These are phyloP conservation scores for Chytriomyces sp. DNA, from an alignment of 192 early-diverging fungal species.

Conservation along the genomic window DNA sequence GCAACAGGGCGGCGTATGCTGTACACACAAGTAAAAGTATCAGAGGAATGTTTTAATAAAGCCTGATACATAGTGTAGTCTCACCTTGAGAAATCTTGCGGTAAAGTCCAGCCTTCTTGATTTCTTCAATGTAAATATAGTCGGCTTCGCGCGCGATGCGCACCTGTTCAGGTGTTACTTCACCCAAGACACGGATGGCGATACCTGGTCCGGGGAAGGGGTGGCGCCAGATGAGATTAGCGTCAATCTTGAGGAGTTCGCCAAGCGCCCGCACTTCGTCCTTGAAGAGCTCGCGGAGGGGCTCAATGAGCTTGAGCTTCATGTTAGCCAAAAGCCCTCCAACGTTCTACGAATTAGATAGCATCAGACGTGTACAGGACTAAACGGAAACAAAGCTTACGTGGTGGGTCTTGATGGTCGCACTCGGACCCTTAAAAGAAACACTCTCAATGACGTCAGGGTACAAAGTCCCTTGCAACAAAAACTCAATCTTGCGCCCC, in stretches of 20 bases:
- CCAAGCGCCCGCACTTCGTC: constrained; percentile 98
- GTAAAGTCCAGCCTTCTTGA: constrained; percentile 96
- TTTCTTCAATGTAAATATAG: constrained; percentile 98
- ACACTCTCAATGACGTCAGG: constrained; percentile 99
- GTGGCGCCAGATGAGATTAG: constrained; percentile 97
- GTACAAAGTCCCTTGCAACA: constrained; percentile 97
- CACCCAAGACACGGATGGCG: constrained; percentile 95
- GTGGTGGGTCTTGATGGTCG: constrained; percentile 99
- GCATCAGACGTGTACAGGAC: background rate
- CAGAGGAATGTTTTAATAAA: constrained; percentile 1
- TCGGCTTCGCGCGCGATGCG: constrained; percentile 93
- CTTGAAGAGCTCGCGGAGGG: constrained; percentile 98
- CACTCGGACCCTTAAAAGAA: constrained; percentile 98
- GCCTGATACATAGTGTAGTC: background rate
- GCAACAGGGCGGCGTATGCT: constrained; percentile 94
- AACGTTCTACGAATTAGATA: constrained; percentile 69
- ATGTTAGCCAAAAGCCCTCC: constrained; percentile 95
- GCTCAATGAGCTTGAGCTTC: constrained; percentile 98
- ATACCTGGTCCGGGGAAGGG: constrained; percentile 99
- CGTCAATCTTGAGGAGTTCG: constrained; percentile 82
- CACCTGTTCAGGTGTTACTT: constrained; percentile 93
- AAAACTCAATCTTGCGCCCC: constrained; percentile 83
- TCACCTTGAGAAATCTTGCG: constrained; percentile 88
- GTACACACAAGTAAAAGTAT: background rate
- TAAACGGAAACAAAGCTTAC: constrained; percentile 38